These are phyloP conservation scores for Daedaleopsis sinensis DNA, from an alignment of 768 basidiomycete genomes.

Conservation along the genomic window DNA sequence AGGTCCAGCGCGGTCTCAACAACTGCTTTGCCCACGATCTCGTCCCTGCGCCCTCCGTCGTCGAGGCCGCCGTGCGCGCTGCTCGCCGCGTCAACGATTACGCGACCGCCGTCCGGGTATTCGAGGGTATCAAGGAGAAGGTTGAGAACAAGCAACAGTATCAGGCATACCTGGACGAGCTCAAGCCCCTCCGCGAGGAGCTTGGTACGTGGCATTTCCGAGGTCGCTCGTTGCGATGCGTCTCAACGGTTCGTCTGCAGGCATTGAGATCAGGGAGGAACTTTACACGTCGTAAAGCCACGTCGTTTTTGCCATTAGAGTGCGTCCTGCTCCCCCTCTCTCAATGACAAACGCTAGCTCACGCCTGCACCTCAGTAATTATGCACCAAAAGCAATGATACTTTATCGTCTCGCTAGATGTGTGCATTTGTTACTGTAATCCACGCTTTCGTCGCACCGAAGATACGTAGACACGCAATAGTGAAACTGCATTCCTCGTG, in stretches of 20 bases:
- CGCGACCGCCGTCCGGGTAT: slow-evolving; percentile 93
- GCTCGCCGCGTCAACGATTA: slow-evolving; percentile 95
- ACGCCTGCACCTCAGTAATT: not conserved
- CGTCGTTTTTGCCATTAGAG: slow-evolving; percentile 9
- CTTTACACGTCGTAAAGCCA: slow-evolving; percentile 50
- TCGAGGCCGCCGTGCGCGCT: slow-evolving; percentile 87
- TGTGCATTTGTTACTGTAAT: not conserved
- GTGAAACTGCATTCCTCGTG: too few species aligned
- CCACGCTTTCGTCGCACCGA: not conserved
- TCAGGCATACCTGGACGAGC: slow-evolving; percentile 88
- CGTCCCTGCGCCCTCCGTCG: slow-evolving; percentile 80
- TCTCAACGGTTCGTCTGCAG: slow-evolving; percentile 33
- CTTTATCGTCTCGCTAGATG: slow-evolving; percentile 2
- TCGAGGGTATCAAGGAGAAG: slow-evolving; percentile 96
- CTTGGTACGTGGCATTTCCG: slow-evolving; percentile 59
- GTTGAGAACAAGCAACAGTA: slow-evolving; percentile 98
- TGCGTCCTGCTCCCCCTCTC: not conserved
- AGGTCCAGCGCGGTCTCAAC: slow-evolving; percentile 98
- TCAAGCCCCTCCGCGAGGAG: slow-evolving; percentile 87
- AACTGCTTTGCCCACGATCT: slow-evolving; percentile 99
- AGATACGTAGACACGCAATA: not conserved
- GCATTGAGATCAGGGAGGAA: slow-evolving; percentile 66
- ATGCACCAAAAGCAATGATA: slow-evolving; percentile 11
- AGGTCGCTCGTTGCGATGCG: slow-evolving; percentile 3
- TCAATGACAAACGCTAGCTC: not conserved